phyloP scores from a whole-genome alignment of 495 filamentous ascomycete genomes.

The Terfezia claveryi region DNA sequence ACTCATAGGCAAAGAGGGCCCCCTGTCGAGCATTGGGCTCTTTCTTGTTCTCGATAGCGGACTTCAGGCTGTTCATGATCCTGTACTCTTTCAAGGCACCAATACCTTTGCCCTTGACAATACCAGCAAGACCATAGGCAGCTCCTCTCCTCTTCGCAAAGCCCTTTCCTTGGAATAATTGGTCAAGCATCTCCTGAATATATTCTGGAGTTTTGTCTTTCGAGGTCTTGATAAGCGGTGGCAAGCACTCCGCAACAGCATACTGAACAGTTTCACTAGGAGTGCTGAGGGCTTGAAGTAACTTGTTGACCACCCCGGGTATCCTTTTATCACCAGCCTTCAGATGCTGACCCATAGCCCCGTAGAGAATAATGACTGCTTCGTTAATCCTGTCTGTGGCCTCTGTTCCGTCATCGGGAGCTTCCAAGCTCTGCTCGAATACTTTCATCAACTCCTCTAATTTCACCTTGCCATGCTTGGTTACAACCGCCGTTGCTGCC shows the following conservation, averaged over 20 bases:
- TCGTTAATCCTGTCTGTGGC: conserved; percentile 76
- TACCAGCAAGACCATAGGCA: conserved; percentile 81
- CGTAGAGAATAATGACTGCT: conserved; percentile 91
- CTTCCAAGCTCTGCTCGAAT: conserved; percentile 64
- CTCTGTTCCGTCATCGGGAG: conserved; percentile 54
- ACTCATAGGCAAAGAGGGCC: conserved; percentile 71
- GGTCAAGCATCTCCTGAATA: conserved; percentile 55
- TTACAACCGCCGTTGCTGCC: conserved; percentile 61
- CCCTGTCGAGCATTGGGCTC: conserved; percentile 73
- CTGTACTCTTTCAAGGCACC: conserved; percentile 64
- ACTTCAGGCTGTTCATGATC: conserved; percentile 55
- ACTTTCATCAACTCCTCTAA: conserved; percentile 82
- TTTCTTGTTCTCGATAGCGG: conserved; percentile 75
- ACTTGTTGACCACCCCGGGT: conserved; percentile 58
- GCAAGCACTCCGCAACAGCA: conserved; percentile 80
- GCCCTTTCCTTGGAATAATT: conserved; percentile 59
- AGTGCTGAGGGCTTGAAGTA: conserved; percentile 69
- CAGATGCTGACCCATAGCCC: conserved; percentile 72
- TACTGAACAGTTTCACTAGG: conserved; percentile 96
- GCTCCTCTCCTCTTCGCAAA: conserved; percentile 82
- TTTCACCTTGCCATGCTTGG: conserved; percentile 49
- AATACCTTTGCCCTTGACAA: conserved; percentile 68
- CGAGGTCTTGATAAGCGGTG: conserved; percentile 63
- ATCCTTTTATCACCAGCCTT: conserved; percentile 62
- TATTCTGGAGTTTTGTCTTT: conserved; percentile 56